Evolutionary conservation across 805 yeast species (phyloP).

Genomic region (Ogataea neopini): DNA sequence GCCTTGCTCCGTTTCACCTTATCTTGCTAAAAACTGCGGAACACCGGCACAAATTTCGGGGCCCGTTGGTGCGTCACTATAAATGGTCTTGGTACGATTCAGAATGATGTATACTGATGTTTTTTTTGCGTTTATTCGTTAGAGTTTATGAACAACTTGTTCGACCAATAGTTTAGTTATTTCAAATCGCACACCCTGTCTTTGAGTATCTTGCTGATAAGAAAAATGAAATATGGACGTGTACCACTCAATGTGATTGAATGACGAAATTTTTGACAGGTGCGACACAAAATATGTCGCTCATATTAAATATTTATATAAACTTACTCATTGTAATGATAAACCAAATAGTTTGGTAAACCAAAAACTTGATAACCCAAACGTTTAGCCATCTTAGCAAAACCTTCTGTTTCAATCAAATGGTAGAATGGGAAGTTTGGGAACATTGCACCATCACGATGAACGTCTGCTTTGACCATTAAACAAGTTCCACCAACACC

Average conservation of each 20-base stretch:
- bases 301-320: not conserved
- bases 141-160: not conserved
- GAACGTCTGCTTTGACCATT: slow-evolving; percentile 95
- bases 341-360: slow-evolving; percentile 90
- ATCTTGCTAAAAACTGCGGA: not conserved
- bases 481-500: slow-evolving; percentile 99
- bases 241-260: not conserved
- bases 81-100: too few relatives aligned
- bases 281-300: too few relatives aligned
- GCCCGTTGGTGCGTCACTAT: not conserved
- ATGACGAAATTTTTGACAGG: slow-evolving; percentile 4
- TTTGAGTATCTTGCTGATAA: not conserved
- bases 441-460: slow-evolving; percentile 99
- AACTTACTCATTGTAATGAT: slow-evolving; percentile 75
- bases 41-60: slow-evolving; percentile 1
- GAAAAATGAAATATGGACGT: slow-evolving; percentile 2
- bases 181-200: not conserved
- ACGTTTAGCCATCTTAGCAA: slow-evolving; percentile 96
- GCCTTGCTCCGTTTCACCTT: slow-evolving; percentile 4
- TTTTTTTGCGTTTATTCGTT: too few relatives aligned
- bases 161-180: not conserved
- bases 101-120: too few relatives aligned
- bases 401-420: slow-evolving; percentile 96
- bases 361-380: slow-evolving; percentile 91
- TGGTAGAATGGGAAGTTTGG: slow-evolving; percentile 98